Conservation (phyloP, 2,329 filamentous ascomycete genomes). For the Trichoderma guizhouense region DNA sequence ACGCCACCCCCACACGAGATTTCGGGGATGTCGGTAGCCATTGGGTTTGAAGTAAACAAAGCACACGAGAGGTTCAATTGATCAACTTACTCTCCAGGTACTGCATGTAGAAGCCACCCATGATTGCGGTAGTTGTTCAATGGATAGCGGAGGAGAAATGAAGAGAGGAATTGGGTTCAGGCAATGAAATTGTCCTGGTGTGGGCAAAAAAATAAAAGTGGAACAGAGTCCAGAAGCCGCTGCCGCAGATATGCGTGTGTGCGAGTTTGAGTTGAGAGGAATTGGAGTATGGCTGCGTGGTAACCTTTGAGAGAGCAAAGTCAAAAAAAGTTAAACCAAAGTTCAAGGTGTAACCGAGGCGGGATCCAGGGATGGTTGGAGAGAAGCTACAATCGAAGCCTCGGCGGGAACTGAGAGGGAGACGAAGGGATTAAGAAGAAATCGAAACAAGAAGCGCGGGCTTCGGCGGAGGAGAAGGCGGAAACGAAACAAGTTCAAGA, state of each 20-base stretch:
- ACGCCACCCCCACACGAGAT: slow-evolving; percentile 19
- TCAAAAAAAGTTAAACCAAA: not conserved
- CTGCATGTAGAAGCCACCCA: slow-evolving; percentile 68
- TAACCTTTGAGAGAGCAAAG: not conserved
- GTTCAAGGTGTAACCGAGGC: not conserved
- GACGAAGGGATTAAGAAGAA: slow-evolving; percentile 20
- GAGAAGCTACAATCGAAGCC: slow-evolving; percentile 53
- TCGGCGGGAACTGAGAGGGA: slow-evolving; percentile 43
- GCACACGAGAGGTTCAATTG: slow-evolving; percentile 18
- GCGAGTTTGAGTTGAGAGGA: slow-evolving; percentile 7
- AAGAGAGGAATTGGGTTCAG: slow-evolving; percentile 6
- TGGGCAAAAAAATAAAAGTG: slow-evolving; percentile 23
- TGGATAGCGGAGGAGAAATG: not conserved
- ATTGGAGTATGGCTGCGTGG: slow-evolving; percentile 10
- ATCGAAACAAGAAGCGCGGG: slow-evolving; percentile 13
- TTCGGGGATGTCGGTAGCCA: slow-evolving; percentile 20
- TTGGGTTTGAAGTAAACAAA: slow-evolving; percentile 21
- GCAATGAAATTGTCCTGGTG: slow-evolving; percentile 7
- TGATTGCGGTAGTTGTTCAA: slow-evolving; percentile 34
- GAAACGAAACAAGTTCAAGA: slow-evolving; percentile 18
- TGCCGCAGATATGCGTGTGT: slow-evolving; percentile 9
- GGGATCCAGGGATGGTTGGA: slow-evolving; percentile 17
- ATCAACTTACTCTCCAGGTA: slow-evolving; percentile 69
- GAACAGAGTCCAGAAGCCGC: slow-evolving; percentile 19
- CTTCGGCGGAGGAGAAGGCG: slow-evolving; percentile 10